phyloP scores from a whole-genome alignment of 768 basidiomycete genomes.

The Rhizopogon roseolus region DNA sequence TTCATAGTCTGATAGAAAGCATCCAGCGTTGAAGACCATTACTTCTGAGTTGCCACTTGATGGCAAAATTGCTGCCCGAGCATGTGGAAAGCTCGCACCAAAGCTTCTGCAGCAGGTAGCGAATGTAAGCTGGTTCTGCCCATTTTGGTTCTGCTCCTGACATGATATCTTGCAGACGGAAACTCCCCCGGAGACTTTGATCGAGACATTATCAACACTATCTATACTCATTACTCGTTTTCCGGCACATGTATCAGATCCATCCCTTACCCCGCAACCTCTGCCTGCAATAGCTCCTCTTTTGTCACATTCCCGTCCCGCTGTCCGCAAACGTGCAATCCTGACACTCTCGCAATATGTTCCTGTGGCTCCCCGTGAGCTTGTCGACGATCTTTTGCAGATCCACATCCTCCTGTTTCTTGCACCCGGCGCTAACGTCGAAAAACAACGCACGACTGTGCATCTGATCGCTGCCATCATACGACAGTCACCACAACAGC shows the following conservation, averaged over 20 bases:
- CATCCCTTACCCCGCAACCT: slow-evolving; percentile 52
- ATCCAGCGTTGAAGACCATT: slow-evolving; percentile 87
- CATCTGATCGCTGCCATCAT: slow-evolving; percentile 78
- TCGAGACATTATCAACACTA: slow-evolving; percentile 81
- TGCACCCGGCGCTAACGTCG: slow-evolving; percentile 44
- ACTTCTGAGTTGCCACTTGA: slow-evolving; percentile 85
- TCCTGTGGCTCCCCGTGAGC: slow-evolving; percentile 57
- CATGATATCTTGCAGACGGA: slow-evolving; percentile 36
- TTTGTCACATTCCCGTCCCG: slow-evolving; percentile 70
- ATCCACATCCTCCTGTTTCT: slow-evolving; percentile 59
- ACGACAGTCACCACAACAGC: slow-evolving; percentile 64
- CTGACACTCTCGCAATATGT: slow-evolving; percentile 81
- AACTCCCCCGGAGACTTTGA: slow-evolving; percentile 74
- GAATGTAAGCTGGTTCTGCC: slow-evolving; percentile 44
- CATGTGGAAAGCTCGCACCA: slow-evolving; percentile 80
- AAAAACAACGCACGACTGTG: slow-evolving; percentile 73
- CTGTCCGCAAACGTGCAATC: slow-evolving; percentile 92
- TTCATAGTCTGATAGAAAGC: slow-evolving; percentile 1
- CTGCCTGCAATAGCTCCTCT: slow-evolving; percentile 66
- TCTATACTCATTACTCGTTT: slow-evolving; percentile 87
- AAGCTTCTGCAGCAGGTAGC: slow-evolving; percentile 76
- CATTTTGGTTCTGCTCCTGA: slow-evolving; percentile 3
- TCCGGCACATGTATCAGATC: slow-evolving; percentile 57
- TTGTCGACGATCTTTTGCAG: slow-evolving; percentile 60
- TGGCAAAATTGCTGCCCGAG: slow-evolving; percentile 71